phyloP scores from a whole-genome alignment of 176 grass and related monocot species.

The Cocos nucifera region DNA sequence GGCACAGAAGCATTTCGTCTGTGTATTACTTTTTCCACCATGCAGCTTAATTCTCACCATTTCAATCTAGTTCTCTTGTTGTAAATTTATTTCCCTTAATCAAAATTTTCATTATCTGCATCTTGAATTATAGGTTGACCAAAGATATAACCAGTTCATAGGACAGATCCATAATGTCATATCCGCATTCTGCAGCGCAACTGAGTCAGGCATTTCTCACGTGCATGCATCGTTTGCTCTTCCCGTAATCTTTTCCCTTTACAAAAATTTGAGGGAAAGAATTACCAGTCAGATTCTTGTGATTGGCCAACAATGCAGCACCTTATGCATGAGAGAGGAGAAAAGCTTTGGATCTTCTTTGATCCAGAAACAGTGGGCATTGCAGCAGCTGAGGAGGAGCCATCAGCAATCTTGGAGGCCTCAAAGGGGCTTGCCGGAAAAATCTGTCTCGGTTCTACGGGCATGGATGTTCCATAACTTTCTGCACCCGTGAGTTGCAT shows the following conservation, averaged over 20 bases:
- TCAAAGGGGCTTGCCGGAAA: conserved; percentile 72
- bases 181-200: conserved; percentile 40
- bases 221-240: conserved; percentile 48
- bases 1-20: too few relatives aligned
- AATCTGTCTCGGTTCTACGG: conserved; percentile 75
- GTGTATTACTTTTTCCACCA: too few relatives aligned
- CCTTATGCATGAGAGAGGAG: conserved; percentile 29
- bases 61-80: too few relatives aligned
- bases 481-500: conserved; percentile 69
- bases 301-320: conserved; percentile 1
- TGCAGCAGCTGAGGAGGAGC: conserved; percentile 37
- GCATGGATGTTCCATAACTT: conserved; percentile 94
- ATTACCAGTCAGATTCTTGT: conserved; percentile 40
- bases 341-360: conserved; percentile 47
- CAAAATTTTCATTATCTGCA: too few relatives aligned
- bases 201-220: conserved; percentile 9
- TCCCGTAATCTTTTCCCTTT: conserved; percentile 34
- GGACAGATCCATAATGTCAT: conserved; percentile 59
- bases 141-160: conserved; percentile 64
- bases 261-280: conserved; percentile 35
- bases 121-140: conserved; percentile 40
- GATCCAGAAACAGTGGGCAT: conserved; percentile 62
- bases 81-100: too few relatives aligned
- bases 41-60: too few relatives aligned
- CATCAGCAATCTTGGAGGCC: conserved; percentile 77